A percentile compares a stretch with the other conserved stretches of the same genome.
Conservation (phyloP, 1,139 yeast genomes). For the Arxiozyma bovina region DNA sequence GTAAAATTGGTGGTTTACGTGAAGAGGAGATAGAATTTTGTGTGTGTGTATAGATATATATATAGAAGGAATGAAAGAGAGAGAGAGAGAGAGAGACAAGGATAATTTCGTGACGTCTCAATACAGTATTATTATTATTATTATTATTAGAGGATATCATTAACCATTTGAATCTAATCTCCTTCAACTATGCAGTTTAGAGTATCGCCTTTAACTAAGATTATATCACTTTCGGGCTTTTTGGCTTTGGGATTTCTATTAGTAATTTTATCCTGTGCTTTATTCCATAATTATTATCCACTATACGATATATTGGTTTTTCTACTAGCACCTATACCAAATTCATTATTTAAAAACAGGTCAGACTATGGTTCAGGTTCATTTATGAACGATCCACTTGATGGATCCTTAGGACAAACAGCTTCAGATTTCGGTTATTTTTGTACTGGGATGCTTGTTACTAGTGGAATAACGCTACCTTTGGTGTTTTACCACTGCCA, state of each 20-base stretch:
- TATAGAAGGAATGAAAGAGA: too few species aligned
- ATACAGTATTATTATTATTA: not conserved
- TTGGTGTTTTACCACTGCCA: constrained; percentile 53
- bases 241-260: constrained; percentile 68
- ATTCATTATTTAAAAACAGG: constrained; percentile 41
- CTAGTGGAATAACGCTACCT: constrained; percentile 64
- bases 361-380: constrained; percentile 33
- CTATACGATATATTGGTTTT: constrained; percentile 53
- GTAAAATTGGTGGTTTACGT: too few species aligned
- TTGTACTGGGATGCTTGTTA: constrained; percentile 54
- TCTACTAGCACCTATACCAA: constrained; percentile 65
- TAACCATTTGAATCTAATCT: not conserved
- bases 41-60: too few species aligned
- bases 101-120: too few species aligned
- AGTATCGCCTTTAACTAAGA: constrained; percentile 52
- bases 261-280: constrained; percentile 63
- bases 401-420: constrained; percentile 35
- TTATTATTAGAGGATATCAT: not conserved
- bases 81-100: too few species aligned
- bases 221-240: constrained; percentile 60
- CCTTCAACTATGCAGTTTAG: constrained; percentile 18
- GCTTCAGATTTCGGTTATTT: constrained; percentile 50
- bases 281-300: constrained; percentile 63
- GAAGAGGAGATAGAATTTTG: too few species aligned
- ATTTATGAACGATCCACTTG: constrained; percentile 50